phyloP scores from a whole-genome alignment of 164 flowering plant species.

The Pachysandra terminalis region DNA sequence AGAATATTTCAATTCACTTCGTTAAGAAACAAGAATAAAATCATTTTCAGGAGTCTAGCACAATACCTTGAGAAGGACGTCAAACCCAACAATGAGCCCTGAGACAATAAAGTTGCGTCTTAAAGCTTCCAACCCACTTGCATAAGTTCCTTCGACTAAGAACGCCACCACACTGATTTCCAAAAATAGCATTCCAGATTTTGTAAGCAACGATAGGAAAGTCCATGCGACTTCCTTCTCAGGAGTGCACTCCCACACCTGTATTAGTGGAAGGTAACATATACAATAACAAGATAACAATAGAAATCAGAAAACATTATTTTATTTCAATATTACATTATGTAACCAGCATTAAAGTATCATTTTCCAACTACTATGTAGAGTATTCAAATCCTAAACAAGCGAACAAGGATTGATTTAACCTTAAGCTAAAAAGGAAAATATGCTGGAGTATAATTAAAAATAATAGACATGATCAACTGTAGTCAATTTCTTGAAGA shows the following conservation, averaged over 20 bases:
- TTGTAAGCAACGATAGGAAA: constrained; percentile 47
- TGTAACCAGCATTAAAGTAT: too few species aligned
- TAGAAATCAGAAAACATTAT: background rate
- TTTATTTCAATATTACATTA: too few species aligned
- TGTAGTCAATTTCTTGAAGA: too few species aligned
- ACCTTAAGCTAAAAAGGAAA: too few species aligned
- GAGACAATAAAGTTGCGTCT: constrained; percentile 71
- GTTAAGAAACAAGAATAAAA: background rate
- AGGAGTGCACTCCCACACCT: constrained; percentile 63
- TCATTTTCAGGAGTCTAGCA: background rate
- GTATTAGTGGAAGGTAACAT: constrained; percentile 4
- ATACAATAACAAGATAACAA: constrained; percentile 2
- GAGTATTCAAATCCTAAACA: too few species aligned
- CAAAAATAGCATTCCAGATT: constrained; percentile 54
- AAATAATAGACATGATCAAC: too few species aligned
- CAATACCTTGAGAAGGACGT: constrained; percentile 69
- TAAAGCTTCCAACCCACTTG: constrained; percentile 69
- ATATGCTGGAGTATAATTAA: too few species aligned
- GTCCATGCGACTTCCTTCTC: constrained; percentile 57
- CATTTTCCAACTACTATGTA: too few species aligned
- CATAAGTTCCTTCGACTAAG: constrained; percentile 63
- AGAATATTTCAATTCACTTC: background rate
- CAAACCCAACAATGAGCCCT: constrained; percentile 64
- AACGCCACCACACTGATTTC: constrained; percentile 62
- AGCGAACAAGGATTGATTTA: too few species aligned